Percentiles rank a stretch among this genome's conserved stretches.
phyloP scores from a whole-genome alignment of 106 monocot genomes.

The Platanthera guangdongensis region DNA sequence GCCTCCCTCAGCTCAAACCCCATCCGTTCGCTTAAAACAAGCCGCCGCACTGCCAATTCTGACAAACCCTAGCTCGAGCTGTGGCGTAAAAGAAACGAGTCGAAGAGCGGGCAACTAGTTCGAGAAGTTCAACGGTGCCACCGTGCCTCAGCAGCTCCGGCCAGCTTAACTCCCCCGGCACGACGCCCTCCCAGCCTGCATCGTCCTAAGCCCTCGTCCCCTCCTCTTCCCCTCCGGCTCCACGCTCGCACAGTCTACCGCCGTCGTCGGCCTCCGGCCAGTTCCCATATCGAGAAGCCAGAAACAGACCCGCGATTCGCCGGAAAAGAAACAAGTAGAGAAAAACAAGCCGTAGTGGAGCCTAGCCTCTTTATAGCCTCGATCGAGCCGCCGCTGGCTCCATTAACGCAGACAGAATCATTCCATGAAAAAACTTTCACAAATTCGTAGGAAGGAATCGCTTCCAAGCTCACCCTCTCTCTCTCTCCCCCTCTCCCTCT shows the following conservation, averaged over 20 bases:
- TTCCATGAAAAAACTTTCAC: background rate
- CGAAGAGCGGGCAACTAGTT: constrained; percentile 16
- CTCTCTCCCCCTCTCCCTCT: background rate
- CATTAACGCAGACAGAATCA: constrained; percentile 6
- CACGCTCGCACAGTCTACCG: constrained; percentile 18
- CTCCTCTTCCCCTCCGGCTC: constrained; percentile 32
- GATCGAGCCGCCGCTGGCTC: background rate
- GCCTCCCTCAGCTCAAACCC: constrained; percentile 32
- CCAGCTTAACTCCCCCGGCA: constrained; percentile 50
- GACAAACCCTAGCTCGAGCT: background rate
- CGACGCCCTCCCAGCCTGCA: constrained; percentile 48
- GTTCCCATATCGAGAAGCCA: constrained; percentile 5
- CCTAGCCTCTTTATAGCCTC: background rate
- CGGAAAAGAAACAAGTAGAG: background rate
- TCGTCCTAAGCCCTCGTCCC: constrained; percentile 35
- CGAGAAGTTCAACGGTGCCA: constrained; percentile 27
- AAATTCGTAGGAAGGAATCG: constrained; percentile 1
- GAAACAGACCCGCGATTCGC: background rate
- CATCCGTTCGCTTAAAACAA: constrained; percentile 15
- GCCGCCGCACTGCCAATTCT: background rate
- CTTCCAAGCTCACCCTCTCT: background rate
- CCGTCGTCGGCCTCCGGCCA: constrained; percentile 15
- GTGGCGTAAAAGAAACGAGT: background rate
- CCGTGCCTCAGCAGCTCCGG: constrained; percentile 28
- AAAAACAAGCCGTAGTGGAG: background rate